Evolutionary conservation across 768 basidiomycete species (phyloP).

Genomic region (Mycena chlorophos): DNA sequence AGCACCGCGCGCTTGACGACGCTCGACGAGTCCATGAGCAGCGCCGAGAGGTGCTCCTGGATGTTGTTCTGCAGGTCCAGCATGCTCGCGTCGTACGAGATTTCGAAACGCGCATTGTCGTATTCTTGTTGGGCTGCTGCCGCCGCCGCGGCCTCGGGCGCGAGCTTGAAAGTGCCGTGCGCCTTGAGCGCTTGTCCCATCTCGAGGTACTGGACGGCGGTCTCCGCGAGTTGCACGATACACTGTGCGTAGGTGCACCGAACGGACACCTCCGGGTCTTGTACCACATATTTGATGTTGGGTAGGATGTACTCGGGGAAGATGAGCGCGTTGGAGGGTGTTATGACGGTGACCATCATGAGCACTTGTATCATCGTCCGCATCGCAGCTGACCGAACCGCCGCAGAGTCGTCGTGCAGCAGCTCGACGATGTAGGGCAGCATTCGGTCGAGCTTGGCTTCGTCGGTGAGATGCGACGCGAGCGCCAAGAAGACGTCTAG

Average conservation of each 20-base stretch:
- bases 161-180: slow-evolving; percentile 69
- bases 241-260: slow-evolving; percentile 80
- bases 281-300: slow-evolving; percentile 77
- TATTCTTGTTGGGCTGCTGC: slow-evolving; percentile 52
- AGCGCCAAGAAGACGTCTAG: slow-evolving; percentile 87
- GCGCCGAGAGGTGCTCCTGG: slow-evolving; percentile 82
- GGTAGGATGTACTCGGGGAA: slow-evolving; percentile 96
- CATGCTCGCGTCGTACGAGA: slow-evolving; percentile 86
- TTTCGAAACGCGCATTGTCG: slow-evolving; percentile 84
- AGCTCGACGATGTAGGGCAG: slow-evolving; percentile 90
- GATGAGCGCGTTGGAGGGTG: slow-evolving; percentile 78
- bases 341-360: slow-evolving; percentile 76
- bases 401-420: slow-evolving; percentile 79
- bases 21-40: slow-evolving; percentile 86
- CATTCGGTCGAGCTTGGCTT: slow-evolving; percentile 91
- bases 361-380: slow-evolving; percentile 77
- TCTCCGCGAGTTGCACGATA: slow-evolving; percentile 82
- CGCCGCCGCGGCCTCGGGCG: slow-evolving; percentile 58
- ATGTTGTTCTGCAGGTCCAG: slow-evolving; percentile 83
- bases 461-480: slow-evolving; percentile 81
- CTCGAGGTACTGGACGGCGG: slow-evolving; percentile 84
- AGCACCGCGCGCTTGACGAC: slow-evolving; percentile 90
- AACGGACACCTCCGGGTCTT: slow-evolving; percentile 84
- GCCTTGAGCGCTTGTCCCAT: slow-evolving; percentile 91
- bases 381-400: slow-evolving; percentile 79